Conservation (phyloP, 768 basidiomycete species). For the Mycena pura region DNA sequence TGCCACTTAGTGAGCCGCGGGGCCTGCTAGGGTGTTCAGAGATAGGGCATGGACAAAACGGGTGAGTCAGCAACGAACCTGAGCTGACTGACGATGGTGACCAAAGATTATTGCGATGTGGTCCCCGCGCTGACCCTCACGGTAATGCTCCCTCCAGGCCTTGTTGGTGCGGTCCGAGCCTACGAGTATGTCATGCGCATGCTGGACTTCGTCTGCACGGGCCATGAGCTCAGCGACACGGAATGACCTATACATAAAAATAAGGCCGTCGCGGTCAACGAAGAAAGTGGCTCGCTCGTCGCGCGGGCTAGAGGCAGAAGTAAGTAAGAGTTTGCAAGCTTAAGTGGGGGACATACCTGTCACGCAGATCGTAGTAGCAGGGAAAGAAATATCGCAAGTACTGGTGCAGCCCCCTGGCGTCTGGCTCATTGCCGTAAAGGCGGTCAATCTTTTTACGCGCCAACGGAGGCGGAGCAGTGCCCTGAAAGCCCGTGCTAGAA, state of each 20-base stretch:
- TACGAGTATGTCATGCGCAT: not conserved
- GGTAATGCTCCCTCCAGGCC: not conserved
- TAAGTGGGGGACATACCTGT: not conserved
- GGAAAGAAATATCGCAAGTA: not conserved
- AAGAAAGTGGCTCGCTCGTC: not conserved
- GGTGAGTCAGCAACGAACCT: too few species aligned
- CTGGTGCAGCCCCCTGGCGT: not conserved
- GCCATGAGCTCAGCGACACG: not conserved
- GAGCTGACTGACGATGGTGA: constrained; percentile 2
- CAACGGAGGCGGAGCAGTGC: too few species aligned
- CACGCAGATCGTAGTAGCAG: not conserved
- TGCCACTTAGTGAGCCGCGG: constrained; percentile 1
- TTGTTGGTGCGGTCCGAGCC: not conserved
- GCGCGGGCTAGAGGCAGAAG: not conserved
- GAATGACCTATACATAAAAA: not conserved
- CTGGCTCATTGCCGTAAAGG: too few species aligned
- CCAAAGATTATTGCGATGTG: constrained; percentile 1
- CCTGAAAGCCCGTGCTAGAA: too few species aligned
- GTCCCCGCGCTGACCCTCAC: not conserved
- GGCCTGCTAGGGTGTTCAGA: not conserved
- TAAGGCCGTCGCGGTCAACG: not conserved
- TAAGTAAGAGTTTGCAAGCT: not conserved
- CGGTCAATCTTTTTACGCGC: too few species aligned
- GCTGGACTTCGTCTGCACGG: not conserved
- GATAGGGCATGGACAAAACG: not conserved